phyloP scores from a whole-genome alignment of 306 rosid genomes.

The Prunus fruticosa region DNA sequence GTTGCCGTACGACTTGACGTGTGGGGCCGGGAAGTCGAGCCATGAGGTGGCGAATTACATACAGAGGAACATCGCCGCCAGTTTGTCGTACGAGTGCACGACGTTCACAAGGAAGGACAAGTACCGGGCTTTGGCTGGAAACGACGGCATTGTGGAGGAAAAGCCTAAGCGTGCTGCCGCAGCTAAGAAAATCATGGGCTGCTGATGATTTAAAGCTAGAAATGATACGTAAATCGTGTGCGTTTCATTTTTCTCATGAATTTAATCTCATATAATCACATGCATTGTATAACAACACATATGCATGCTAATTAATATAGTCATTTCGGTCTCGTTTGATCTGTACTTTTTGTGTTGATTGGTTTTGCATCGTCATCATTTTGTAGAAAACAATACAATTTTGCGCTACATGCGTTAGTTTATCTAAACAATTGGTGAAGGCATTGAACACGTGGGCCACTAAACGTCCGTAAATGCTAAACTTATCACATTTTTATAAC shows the following conservation, averaged over 20 bases:
- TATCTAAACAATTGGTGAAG: too few relatives aligned
- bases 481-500: too few relatives aligned
- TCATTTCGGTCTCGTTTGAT: neutral
- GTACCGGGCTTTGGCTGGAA: conserved; percentile 72
- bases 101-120: conserved; percentile 71
- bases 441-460: too few relatives aligned
- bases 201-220: conserved; percentile 16
- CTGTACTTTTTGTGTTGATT: neutral
- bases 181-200: conserved; percentile 55
- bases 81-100: conserved; percentile 68
- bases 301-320: neutral
- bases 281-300: neutral
- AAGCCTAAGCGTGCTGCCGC: conserved; percentile 13
- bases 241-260: neutral
- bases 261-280: neutral
- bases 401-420: too few relatives aligned
- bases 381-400: too few relatives aligned
- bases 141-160: conserved; percentile 53
- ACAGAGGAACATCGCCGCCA: conserved; percentile 61
- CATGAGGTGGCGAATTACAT: conserved; percentile 78
- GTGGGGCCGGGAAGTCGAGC: conserved; percentile 52
- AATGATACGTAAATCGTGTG: neutral
- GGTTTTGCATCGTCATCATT: too few relatives aligned
- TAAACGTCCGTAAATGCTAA: too few relatives aligned
- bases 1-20: conserved; percentile 63